These are phyloP conservation scores for Suillus luteus DNA, from an alignment of 768 basidiomycete species.

Conservation along the genomic window DNA sequence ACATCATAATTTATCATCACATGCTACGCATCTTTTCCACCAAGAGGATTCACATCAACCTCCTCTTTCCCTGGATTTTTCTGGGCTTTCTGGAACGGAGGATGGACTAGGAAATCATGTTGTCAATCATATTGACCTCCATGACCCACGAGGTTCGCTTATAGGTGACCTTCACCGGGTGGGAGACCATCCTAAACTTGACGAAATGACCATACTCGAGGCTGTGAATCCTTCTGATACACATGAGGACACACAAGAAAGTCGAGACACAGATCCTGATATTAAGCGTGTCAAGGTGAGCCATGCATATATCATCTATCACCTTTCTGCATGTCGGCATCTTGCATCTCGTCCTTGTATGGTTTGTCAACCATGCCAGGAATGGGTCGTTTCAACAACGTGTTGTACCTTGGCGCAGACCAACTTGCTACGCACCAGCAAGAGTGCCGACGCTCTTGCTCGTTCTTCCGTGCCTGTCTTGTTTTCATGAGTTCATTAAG, in stretches of 20 bases:
- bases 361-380: constrained; percentile 23
- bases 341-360: constrained; percentile 17
- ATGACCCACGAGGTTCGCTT: constrained; percentile 34
- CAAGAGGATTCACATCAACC: constrained; percentile 35
- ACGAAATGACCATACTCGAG: constrained; percentile 37
- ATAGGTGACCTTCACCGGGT: constrained; percentile 38
- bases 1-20: constrained; percentile 34
- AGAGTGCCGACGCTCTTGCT: constrained; percentile 18
- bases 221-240: constrained; percentile 40
- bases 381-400: constrained; percentile 29
- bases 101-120: constrained; percentile 28
- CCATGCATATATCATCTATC: constrained; percentile 24
- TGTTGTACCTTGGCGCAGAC: constrained; percentile 20
- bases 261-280: constrained; percentile 67
- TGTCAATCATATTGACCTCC: constrained; percentile 29
- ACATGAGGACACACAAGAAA: constrained; percentile 61
- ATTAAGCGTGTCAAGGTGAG: constrained; percentile 85
- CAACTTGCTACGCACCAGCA: constrained; percentile 19
- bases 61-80: constrained; percentile 31
- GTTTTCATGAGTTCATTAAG: constrained; percentile 36
- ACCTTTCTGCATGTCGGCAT: constrained; percentile 18
- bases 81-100: constrained; percentile 30
- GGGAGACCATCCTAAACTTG: constrained; percentile 34
- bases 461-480: constrained; percentile 24
- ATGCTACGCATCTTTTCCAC: constrained; percentile 31